Evolutionary conservation across 306 rosid genomes (phyloP), one percentile per base, ranked within the genome.

Genomic region (Acacia acuminata): DNA sequence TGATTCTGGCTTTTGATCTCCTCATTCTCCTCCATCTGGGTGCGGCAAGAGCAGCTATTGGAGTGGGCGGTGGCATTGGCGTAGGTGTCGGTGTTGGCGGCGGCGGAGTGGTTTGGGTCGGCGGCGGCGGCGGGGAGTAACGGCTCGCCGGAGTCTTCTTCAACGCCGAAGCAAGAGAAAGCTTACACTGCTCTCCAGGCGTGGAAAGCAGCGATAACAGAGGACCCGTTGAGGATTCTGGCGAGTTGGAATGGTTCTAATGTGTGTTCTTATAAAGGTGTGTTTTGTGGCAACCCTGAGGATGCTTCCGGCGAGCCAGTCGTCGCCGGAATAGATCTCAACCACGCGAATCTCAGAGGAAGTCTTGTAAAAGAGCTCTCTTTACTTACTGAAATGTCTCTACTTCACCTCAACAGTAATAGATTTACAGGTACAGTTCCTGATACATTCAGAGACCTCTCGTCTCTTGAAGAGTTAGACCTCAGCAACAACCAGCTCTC

Each of bases 241-340:
- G 79, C 64, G 17, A 77, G 87, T 58, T 96, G 99, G 99, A 88
- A 79, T 72, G 96, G 99, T 69, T 40, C 92, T 20, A 85, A 94
- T 76, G 96, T 96, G 48, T 96, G 99, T 88, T 84, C 98, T 72
- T 96, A 96, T 87, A 86, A 81, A 88, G 99, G 99, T 58, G 91
- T 94, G 7, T 96, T 96, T 79, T 96, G 99, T 85, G 82, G 91
- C 43, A 86, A 85, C 30, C 80, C 85, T 74, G 85, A 84, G 71
- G 88, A 30, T 32, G 72, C 83, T 30, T 48, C 93, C 6, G 45
- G 86, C 70, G 82, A 55, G 17, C 85, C 88, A 32, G 76, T 88
- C 66, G 90, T 96, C 32, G 93, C 90, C 9, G 98, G 94, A 61
- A 94, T 94, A 86, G 98, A 96, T 90, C 98, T 96, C 83, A 96